A percentile compares a stretch with the other conserved stretches of the same genome.
Evolutionary conservation across 805 yeast species (phyloP).

Genomic region (Candida alai): DNA sequence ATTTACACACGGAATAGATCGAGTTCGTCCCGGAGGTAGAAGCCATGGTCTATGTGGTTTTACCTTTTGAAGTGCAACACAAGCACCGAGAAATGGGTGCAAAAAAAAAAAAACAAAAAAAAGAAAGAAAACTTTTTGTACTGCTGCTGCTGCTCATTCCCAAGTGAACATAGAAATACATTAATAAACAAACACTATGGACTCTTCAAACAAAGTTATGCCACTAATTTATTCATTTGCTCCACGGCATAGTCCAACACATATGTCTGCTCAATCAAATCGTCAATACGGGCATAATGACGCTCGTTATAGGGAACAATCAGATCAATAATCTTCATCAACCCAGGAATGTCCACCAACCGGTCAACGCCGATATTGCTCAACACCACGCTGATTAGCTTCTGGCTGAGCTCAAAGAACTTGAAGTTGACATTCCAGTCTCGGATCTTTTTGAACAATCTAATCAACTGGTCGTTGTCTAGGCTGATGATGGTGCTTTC

Average conservation of each 20-base stretch:
- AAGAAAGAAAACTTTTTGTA: no score
- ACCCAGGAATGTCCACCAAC: slow-evolving; percentile 61
- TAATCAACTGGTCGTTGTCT: slow-evolving; percentile 53
- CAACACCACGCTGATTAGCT: slow-evolving; percentile 63
- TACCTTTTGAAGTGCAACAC: no score
- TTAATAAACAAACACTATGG: no score
- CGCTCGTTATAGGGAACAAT: slow-evolving; percentile 86
- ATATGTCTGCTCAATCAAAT: slow-evolving; percentile 78
- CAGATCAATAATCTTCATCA: slow-evolving; percentile 65
- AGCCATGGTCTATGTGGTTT: no score
- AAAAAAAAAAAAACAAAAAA: no score
- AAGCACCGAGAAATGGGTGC: no score
- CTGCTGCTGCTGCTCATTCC: no score
- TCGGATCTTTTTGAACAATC: slow-evolving; percentile 70
- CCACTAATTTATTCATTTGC: slow-evolving; percentile 51
- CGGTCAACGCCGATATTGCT: slow-evolving; percentile 49
- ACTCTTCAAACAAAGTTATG: slow-evolving; percentile 7
- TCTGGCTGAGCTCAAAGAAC: slow-evolving; percentile 78
- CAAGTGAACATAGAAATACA: no score
- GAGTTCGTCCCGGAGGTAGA: no score
- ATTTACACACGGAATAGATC: no score
- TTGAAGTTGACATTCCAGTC: slow-evolving; percentile 94
- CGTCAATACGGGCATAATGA: slow-evolving; percentile 74
- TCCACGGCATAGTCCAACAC: slow-evolving; percentile 79
- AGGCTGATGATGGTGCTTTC: slow-evolving; percentile 61